Conservation (phyloP, 345 rosid species). For the Erodium maritimum region DNA sequence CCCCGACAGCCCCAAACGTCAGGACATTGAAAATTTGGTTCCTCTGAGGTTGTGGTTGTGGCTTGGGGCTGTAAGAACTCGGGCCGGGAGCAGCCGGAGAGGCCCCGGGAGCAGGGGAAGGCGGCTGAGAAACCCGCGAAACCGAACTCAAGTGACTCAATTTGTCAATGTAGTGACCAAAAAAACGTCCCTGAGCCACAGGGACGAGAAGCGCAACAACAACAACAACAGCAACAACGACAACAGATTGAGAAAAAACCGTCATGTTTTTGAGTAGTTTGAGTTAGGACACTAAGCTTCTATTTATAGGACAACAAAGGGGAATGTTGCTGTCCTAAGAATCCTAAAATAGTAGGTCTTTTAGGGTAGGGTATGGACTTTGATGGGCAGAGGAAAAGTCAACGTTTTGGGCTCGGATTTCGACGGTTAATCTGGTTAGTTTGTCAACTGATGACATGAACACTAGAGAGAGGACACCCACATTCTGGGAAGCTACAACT, state of each 20-base stretch:
- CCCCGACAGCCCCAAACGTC: constrained; percentile 68
- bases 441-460: no score
- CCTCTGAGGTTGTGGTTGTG: not conserved
- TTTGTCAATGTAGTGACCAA: not conserved
- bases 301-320: not conserved
- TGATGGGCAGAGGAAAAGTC: not conserved
- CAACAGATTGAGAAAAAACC: not conserved
- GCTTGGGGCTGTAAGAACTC: not conserved
- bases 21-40: constrained; percentile 27
- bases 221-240: no score
- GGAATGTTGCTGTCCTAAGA: not conserved
- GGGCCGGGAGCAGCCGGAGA: not conserved
- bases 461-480: not conserved
- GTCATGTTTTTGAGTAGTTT: not conserved
- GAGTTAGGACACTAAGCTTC: not conserved
- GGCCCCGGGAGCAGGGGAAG: not conserved
- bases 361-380: not conserved
- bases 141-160: not conserved
- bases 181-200: not conserved
- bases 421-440: not conserved
- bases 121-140: not conserved
- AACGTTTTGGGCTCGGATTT: not conserved
- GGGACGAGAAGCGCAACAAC: not conserved
- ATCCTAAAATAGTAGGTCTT: not conserved
- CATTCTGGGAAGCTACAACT: not conserved